phyloP scores from a whole-genome alignment of 257 asterid species.

The Ehretia macrophylla region DNA sequence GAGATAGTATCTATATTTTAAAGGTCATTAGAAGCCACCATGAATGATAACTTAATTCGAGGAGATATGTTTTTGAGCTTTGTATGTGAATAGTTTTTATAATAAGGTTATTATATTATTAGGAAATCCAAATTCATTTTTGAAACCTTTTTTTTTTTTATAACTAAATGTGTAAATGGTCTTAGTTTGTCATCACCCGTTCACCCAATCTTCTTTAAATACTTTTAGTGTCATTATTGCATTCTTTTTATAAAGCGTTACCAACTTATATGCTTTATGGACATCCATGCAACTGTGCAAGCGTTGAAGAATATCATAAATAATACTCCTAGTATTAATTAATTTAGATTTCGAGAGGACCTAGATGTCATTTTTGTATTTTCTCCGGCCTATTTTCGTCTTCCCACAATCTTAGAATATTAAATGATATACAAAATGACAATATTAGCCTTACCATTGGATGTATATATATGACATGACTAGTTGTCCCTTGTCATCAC shows the following conservation, averaged over 20 bases:
- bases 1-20: too few species aligned
- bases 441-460: neutral
- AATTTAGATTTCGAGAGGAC: neutral
- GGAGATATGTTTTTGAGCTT: too few species aligned
- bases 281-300: neutral
- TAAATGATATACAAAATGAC: neutral
- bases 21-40: too few species aligned
- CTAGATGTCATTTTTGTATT: neutral
- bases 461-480: neutral
- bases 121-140: too few species aligned
- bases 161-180: too few species aligned
- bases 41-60: too few species aligned
- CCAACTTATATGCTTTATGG: neutral
- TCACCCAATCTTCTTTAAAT: neutral
- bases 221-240: neutral
- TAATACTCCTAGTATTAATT: neutral
- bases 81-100: too few species aligned
- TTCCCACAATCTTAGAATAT: neutral
- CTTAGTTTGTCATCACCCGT: too few species aligned
- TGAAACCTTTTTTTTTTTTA: too few species aligned
- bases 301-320: neutral
- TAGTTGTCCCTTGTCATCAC: neutral
- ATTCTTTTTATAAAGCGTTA: neutral
- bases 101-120: too few species aligned
- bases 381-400: constrained; percentile 2